Evolutionary conservation across 306 rosid genomes (phyloP).

Genomic region (Ceratonia siliqua): DNA sequence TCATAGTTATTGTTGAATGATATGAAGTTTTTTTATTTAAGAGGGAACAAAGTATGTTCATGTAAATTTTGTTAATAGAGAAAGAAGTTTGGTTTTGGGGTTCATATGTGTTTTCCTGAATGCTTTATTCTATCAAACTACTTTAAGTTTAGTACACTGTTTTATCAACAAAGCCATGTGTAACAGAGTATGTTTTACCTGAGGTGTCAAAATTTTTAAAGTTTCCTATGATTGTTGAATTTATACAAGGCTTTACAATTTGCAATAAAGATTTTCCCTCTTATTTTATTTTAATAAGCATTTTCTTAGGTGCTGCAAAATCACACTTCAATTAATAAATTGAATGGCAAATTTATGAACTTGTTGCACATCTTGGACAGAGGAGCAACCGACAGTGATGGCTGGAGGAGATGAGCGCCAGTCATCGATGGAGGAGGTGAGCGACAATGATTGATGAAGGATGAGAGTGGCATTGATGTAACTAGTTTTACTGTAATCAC

Average conservation of each 20-base stretch:
- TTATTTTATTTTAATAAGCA: not conserved
- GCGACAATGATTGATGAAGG: too few relatives aligned
- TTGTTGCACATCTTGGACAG: constrained; percentile 65
- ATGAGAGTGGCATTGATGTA: too few relatives aligned
- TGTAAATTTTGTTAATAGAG: not conserved
- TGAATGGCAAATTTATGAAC: constrained; percentile 72
- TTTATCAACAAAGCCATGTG: not conserved
- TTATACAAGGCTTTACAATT: not conserved
- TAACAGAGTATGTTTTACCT: not conserved
- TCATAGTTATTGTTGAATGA: not conserved
- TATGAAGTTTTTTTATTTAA: not conserved
- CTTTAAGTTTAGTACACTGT: not conserved
- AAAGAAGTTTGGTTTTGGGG: not conserved
- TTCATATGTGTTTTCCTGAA: not conserved
- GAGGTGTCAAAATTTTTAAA: not conserved
- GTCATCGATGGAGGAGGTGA: too few relatives aligned
- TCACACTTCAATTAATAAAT: constrained; percentile 14
- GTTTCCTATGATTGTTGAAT: not conserved
- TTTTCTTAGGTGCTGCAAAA: not conserved
- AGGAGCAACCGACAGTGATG: too few relatives aligned
- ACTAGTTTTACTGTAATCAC: too few relatives aligned
- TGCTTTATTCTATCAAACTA: not conserved
- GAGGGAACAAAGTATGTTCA: not conserved
- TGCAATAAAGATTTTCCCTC: not conserved
- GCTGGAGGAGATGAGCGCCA: too few relatives aligned